phyloP scores from a whole-genome alignment of 129 eudicot genomes.

The Silybum marianum region DNA sequence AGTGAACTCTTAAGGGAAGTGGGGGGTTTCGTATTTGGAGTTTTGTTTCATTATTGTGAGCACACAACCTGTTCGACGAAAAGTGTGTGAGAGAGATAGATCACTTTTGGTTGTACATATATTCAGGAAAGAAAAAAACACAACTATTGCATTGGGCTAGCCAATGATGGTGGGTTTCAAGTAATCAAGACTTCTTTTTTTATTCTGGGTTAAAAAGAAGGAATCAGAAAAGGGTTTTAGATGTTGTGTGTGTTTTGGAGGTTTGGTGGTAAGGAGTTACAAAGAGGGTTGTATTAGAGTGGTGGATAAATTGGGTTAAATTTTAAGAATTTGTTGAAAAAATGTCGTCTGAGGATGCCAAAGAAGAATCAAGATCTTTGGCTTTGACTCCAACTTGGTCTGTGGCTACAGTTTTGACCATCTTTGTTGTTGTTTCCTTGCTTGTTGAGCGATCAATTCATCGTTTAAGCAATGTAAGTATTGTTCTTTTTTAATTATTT shows the following conservation, averaged over 20 bases:
- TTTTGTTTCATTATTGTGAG: conserved; percentile 1
- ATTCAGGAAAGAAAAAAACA: neutral
- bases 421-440: conserved; percentile 95
- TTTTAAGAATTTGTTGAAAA: conserved; percentile 20
- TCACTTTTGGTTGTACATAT: neutral
- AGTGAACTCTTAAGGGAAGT: conserved; percentile 6
- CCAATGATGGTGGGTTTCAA: conserved; percentile 1
- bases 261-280: neutral
- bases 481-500: neutral
- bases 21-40: conserved; percentile 17
- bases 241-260: conserved; percentile 24
- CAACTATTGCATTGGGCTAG: conserved; percentile 11
- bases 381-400: conserved; percentile 99
- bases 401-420: conserved; percentile 89
- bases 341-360: conserved; percentile 39
- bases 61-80: conserved; percentile 29
- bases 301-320: conserved; percentile 13
- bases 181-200: conserved; percentile 8
- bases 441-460: conserved; percentile 93
- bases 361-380: conserved; percentile 79
- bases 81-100: conserved; percentile 30
- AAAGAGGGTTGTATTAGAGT: neutral
- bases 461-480: conserved; percentile 82
- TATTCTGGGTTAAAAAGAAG: conserved; percentile 15
- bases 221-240: conserved; percentile 6